Percentiles rank a stretch among this genome's conserved stretches.
Conservation (phyloP, 164 flowering plant species). For the Piper longum region DNA sequence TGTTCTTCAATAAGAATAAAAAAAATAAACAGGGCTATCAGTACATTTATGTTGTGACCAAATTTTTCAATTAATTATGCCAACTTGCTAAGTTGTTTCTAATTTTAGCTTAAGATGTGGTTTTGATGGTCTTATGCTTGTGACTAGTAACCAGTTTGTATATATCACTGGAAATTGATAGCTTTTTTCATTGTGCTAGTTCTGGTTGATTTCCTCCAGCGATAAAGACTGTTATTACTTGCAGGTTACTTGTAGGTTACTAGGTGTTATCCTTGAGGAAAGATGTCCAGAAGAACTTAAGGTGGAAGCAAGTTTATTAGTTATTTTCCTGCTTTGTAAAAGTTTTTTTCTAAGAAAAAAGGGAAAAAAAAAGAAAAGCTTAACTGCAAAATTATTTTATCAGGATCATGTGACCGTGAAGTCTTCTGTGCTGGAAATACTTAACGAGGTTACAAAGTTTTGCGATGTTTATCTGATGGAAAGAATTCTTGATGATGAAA, state of each 20-base stretch:
- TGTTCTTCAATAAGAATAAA: too few relatives aligned
- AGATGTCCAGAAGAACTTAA: slow-evolving; percentile 80
- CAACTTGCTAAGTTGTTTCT: too few relatives aligned
- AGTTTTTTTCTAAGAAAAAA: neutral
- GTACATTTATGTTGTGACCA: too few relatives aligned
- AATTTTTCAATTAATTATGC: neutral
- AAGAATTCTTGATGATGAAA: slow-evolving; percentile 86
- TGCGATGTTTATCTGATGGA: slow-evolving; percentile 98
- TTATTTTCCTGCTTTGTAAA: neutral
- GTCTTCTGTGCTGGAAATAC: slow-evolving; percentile 73
- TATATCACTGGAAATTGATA: too few relatives aligned
- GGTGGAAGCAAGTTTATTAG: slow-evolving; percentile 19
- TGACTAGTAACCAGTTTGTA: too few relatives aligned
- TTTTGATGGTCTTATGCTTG: too few relatives aligned
- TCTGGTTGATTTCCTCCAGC: neutral
- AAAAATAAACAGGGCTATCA: too few relatives aligned
- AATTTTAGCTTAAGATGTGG: too few relatives aligned
- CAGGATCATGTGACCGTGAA: slow-evolving; percentile 81
- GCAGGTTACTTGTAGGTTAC: slow-evolving; percentile 57
- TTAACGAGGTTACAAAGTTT: slow-evolving; percentile 81
- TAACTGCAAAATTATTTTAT: slow-evolving; percentile 1
- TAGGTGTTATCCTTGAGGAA: slow-evolving; percentile 90
- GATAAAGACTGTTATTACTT: neutral
- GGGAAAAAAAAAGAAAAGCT: slow-evolving; percentile 3
- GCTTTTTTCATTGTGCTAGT: neutral